Conservation (phyloP, 2,329 filamentous ascomycete genomes). For the Penicillium sp. region DNA sequence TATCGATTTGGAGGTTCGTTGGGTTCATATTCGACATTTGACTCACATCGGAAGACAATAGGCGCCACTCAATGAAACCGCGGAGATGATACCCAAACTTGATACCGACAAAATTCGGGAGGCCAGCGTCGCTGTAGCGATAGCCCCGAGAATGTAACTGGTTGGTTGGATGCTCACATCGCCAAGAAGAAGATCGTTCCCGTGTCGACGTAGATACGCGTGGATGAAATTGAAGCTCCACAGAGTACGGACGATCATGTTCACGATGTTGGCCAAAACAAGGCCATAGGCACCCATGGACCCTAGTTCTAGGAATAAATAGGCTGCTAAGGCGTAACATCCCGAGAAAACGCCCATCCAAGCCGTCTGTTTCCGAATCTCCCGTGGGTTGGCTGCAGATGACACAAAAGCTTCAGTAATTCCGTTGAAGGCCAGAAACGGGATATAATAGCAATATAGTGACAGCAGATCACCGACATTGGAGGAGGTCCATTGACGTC, state of each 20-base stretch:
- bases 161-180: constrained; percentile 47
- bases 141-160: constrained; percentile 46
- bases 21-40: not conserved
- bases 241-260: constrained; percentile 79
- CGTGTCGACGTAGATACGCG: constrained; percentile 57
- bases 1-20: not conserved
- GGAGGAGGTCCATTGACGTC: constrained; percentile 69
- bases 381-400: constrained; percentile 70
- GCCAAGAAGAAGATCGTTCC: constrained; percentile 41
- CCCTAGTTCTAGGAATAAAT: constrained; percentile 67
- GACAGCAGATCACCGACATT: constrained; percentile 72
- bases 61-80: constrained; percentile 51
- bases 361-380: constrained; percentile 73
- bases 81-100: constrained; percentile 41
- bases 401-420: constrained; percentile 90
- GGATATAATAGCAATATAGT: constrained; percentile 88
- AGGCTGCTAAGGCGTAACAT: constrained; percentile 72
- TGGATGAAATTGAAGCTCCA: constrained; percentile 77
- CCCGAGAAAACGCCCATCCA: constrained; percentile 84
- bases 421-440: constrained; percentile 86
- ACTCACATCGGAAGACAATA: constrained; percentile 63
- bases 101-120: constrained; percentile 14
- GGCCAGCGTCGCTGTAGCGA: constrained; percentile 45
- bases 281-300: constrained; percentile 73
- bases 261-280: constrained; percentile 82